Evolutionary conservation across 225 moss, liverwort and hornwort genomes (phyloP), one percentile per base, ranked within the genome.

Genomic region (Bryoerythrophyllum caledonicum): DNA sequence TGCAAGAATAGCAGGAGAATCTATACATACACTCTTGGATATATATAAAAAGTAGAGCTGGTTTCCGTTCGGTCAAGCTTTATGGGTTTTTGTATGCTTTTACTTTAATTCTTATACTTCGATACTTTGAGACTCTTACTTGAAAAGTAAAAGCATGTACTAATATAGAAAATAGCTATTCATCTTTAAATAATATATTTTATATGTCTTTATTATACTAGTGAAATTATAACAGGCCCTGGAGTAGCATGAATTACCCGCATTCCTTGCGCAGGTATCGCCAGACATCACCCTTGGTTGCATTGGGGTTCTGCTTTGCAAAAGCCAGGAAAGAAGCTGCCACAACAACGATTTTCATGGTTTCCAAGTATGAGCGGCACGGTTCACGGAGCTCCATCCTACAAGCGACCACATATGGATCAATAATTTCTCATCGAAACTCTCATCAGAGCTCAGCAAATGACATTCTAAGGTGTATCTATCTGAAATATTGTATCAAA

Each of bases 241-340:
- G 23, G 43, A 67, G 23, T 53, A 67, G 10, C 21, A 53, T 55
- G 26, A 6, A 81, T 79, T 74, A 87, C 84, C 81, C 76, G 63
- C 87, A 87, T 76, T 84, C 81, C 76, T 81, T 87, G 38, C 84
- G 78, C 60, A 87, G 49, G 23, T 79, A 87, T 71, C 81, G 79
- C 87, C 87, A 87, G 40, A 87, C 74, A 24, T 65, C 87, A 46
- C 81, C 84, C 79, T 87, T 74, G n/a, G 81, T 81, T 23, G 84
- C 59, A 62, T 74, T 59, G 26, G 87, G 84, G 70, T 78, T 73
- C 65, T 76, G 84, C 76, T 87, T 87, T 9, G 81, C 79, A 43
- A 87, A 81, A 49, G 56, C 57, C 61, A 84, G 76, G 73, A 87
- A 87, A 67, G 76, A 38, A 62, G 84, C 76, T 68, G 71, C 79